Percentiles rank a stretch among this genome's conserved stretches.
Evolutionary conservation across 1,284 basidiomycete species (phyloP).

Genomic region (Tremellales sp.): DNA sequence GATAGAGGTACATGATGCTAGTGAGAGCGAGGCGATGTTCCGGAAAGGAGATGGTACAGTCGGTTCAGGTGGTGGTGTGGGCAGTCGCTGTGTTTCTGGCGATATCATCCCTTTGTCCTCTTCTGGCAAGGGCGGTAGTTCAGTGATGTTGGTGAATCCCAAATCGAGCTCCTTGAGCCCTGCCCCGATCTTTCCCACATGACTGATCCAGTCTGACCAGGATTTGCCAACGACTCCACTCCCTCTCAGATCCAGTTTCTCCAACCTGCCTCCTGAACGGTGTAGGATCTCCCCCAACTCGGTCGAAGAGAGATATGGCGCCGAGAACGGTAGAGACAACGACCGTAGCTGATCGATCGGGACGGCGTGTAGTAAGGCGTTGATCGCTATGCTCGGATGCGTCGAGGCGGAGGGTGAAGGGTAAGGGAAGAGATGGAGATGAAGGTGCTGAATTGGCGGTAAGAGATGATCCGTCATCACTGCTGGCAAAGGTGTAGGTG

Average conservation of each 20-base stretch:
- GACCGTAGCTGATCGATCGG: constrained; percentile 18
- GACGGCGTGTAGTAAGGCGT: constrained; percentile 7
- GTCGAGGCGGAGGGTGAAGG: constrained; percentile 4
- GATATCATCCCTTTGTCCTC: background rate
- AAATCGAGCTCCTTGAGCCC: constrained; percentile 27
- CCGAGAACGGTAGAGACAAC: constrained; percentile 26
- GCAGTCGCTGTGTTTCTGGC: background rate
- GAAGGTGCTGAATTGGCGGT: constrained; percentile 20
- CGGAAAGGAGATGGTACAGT: background rate
- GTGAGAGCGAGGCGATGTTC: constrained; percentile 14
- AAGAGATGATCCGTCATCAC: constrained; percentile 14
- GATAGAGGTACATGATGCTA: constrained; percentile 25
- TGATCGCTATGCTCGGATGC: background rate
- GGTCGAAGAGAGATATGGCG: constrained; percentile 15
- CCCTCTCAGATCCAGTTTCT: constrained; percentile 27
- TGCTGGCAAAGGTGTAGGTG: constrained; percentile 10
- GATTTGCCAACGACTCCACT: constrained; percentile 13
- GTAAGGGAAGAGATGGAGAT: constrained; percentile 24
- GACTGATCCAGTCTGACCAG: constrained; percentile 13
- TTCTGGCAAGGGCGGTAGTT: constrained; percentile 6
- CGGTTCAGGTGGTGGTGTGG: background rate
- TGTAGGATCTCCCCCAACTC: constrained; percentile 15
- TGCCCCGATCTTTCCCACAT: constrained; percentile 8
- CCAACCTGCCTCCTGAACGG: constrained; percentile 17
- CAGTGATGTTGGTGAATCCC: constrained; percentile 26